Conservation (phyloP, 2,329 filamentous ascomycete genomes). For the Hymenoscyphus occultus region DNA sequence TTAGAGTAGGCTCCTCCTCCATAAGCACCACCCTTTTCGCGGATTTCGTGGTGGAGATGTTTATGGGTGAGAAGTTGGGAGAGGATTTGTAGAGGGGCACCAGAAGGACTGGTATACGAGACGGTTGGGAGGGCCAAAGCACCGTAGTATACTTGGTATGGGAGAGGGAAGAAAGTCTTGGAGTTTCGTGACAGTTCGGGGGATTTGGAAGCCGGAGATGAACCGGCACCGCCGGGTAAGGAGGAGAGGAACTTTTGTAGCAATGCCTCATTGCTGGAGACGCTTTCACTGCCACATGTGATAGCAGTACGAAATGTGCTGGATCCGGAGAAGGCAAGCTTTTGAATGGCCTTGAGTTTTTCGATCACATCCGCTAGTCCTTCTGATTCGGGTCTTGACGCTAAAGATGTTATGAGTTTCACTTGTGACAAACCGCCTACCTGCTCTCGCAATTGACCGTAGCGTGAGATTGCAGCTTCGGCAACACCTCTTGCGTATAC, state of each 20-base stretch:
- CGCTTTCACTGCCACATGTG: constrained; percentile 78
- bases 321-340: constrained; percentile 67
- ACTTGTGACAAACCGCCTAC: constrained; percentile 89
- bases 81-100: constrained; percentile 81
- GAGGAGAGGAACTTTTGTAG: constrained; percentile 67
- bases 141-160: constrained; percentile 97
- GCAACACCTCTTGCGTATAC: constrained; percentile 81
- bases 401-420: constrained; percentile 76
- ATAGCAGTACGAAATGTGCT: constrained; percentile 73
- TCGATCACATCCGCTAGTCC: constrained; percentile 71
- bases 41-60: constrained; percentile 93
- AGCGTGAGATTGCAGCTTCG: constrained; percentile 71
- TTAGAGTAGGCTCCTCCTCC: constrained; percentile 85
- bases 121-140: constrained; percentile 78
- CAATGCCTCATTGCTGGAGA: constrained; percentile 64
- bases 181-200: constrained; percentile 45
- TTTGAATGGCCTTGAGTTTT: constrained; percentile 83
- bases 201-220: constrained; percentile 39
- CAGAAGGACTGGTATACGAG: constrained; percentile 72
- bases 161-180: constrained; percentile 88
- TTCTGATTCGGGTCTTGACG: constrained; percentile 66
- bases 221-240: constrained; percentile 47
- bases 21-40: constrained; percentile 95
- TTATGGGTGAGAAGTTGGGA: constrained; percentile 93
- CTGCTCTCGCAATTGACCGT: constrained; percentile 74